Conservation (phyloP, 2,329 filamentous ascomycete genomes). For the Aspergillus sp. region DNA sequence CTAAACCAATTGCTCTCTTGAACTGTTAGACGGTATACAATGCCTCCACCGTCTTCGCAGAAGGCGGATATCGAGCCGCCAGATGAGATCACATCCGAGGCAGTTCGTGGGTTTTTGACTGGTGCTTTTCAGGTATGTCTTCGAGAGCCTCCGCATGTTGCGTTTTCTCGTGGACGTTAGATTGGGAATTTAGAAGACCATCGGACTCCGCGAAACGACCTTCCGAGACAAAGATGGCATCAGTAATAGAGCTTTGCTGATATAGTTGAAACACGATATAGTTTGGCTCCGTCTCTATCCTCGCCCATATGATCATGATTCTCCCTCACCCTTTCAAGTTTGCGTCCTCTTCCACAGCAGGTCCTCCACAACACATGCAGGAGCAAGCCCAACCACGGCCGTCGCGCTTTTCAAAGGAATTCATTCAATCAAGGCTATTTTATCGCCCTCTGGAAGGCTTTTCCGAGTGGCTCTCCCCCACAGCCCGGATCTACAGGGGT, state of each 20-base stretch:
- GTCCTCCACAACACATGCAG: conserved; percentile 17
- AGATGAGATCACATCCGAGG: conserved; percentile 42
- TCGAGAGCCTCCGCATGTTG: not conserved
- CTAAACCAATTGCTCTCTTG: not conserved
- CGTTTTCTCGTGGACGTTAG: not conserved
- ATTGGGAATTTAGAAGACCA: not conserved
- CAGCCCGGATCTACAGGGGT: conserved; percentile 45
- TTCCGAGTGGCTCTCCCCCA: conserved; percentile 47
- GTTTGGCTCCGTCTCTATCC: conserved; percentile 49
- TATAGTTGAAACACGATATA: conserved; percentile 14
- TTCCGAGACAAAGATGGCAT: not conserved
- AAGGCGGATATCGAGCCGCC: conserved; percentile 42
- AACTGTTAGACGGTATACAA: conserved; percentile 17
- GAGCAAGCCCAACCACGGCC: conserved; percentile 14
- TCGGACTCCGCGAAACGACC: not conserved
- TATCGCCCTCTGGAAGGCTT: conserved; percentile 49
- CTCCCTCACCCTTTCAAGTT: conserved; percentile 46
- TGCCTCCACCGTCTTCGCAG: conserved; percentile 44
- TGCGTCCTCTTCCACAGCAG: conserved; percentile 27
- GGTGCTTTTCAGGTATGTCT: conserved; percentile 44
- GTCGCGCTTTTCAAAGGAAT: conserved; percentile 30
- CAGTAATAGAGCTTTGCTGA: not conserved
- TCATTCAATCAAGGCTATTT: conserved; percentile 32
- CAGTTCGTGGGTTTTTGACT: conserved; percentile 43
- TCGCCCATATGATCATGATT: conserved; percentile 46